Conservation (phyloP, 257 asterid genomes). For the Lantana camara region DNA sequence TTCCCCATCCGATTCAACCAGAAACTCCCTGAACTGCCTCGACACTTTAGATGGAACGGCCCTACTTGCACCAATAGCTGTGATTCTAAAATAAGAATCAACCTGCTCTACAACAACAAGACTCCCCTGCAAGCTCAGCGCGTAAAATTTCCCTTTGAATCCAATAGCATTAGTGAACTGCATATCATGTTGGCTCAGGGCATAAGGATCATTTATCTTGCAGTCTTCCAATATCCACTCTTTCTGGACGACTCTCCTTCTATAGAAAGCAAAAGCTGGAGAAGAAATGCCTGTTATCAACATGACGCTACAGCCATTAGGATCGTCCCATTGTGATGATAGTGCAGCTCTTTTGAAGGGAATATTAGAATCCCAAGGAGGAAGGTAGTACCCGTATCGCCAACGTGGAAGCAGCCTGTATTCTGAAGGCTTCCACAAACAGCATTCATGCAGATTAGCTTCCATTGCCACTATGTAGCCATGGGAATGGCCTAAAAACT, state of each 20-base stretch:
- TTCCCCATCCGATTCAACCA: no score
- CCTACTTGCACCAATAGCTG: conserved; percentile 22
- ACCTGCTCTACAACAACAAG: conserved; percentile 26
- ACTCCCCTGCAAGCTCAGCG: conserved; percentile 33
- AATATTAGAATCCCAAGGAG: neutral
- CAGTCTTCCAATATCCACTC: neutral
- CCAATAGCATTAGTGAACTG: conserved; percentile 33
- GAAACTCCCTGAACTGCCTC: neutral
- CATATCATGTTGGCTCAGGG: conserved; percentile 16
- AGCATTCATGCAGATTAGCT: neutral
- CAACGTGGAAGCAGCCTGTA: no score
- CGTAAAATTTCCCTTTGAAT: conserved; percentile 36
- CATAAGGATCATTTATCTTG: conserved; percentile 27
- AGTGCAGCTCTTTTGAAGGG: conserved; percentile 13
- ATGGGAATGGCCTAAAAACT: conserved; percentile 22
- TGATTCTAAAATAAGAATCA: conserved; percentile 28
- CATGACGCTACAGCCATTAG: neutral
- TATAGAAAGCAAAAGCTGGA: conserved; percentile 1
- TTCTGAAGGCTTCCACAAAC: conserved; percentile 2
- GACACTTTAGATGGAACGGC: conserved; percentile 32
- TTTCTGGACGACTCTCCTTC: neutral
- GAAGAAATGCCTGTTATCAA: neutral
- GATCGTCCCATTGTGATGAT: neutral
- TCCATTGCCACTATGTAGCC: conserved; percentile 19
- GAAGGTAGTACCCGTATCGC: neutral